Evolutionary conservation across 768 basidiomycete genomes (phyloP).

Genomic region (Hirschioporus abietinus): DNA sequence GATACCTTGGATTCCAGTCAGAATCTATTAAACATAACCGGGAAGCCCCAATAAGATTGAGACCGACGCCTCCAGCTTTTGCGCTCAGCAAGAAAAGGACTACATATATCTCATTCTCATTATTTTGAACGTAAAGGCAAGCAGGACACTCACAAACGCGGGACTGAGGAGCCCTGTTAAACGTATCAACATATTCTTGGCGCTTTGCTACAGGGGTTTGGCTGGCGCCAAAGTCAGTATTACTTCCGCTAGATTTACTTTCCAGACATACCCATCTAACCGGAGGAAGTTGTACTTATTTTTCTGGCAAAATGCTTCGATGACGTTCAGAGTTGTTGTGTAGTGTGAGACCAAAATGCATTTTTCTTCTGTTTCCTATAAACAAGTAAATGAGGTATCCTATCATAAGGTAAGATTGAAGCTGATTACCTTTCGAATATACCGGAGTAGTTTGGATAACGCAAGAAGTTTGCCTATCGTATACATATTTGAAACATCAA

Average conservation of each 20-base stretch:
- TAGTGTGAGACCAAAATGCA: constrained; percentile 96
- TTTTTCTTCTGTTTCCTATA: constrained; percentile 82
- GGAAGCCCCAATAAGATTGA: constrained; percentile 91
- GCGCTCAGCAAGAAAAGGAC: constrained; percentile 91
- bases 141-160: constrained; percentile 53
- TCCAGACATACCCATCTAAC: constrained; percentile 68
- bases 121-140: background rate
- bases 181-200: constrained; percentile 82
- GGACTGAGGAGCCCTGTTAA: constrained; percentile 74
- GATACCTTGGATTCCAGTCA: constrained; percentile 89
- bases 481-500: constrained; percentile 10
- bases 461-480: constrained; percentile 67
- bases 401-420: background rate
- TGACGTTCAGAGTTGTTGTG: constrained; percentile 87
- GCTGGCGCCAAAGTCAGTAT: constrained; percentile 30
- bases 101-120: constrained; percentile 24
- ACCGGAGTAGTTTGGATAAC: constrained; percentile 56
- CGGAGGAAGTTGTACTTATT: constrained; percentile 74
- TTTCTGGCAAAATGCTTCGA: constrained; percentile 81
- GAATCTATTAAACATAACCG: constrained; percentile 82
- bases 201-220: constrained; percentile 72
- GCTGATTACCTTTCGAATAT: constrained; percentile 47
- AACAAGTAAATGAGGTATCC: constrained; percentile 6
- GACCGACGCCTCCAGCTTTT: constrained; percentile 92
- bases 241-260: background rate